Evolutionary conservation across 495 filamentous ascomycete genomes (phyloP), one percentile per base, ranked within the genome.

Genomic region (Astrothelium macrocarpum): DNA sequence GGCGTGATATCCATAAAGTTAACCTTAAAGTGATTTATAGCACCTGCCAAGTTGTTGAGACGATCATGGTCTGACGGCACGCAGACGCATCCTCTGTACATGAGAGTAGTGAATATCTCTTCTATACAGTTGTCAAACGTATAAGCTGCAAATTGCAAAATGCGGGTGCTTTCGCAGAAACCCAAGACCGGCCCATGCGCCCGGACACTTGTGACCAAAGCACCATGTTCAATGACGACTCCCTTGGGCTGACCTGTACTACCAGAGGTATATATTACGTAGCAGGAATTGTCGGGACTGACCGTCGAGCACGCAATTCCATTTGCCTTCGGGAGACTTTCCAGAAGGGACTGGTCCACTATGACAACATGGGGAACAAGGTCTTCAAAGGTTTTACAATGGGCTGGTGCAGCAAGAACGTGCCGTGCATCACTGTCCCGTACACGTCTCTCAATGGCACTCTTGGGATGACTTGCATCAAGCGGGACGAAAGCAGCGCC

Each of bases 91-190:
- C 94, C 89, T 5, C 90, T 89, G 14, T 90, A 86, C 56, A 83
- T 89, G 90, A 90, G 94, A 59, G 82, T 90, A 88, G 88, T 93
- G 73, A 88, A 95, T 66, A 92, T 89, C 71, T 95, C 90, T 18
- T 93, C 77, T 5, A 94, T 87, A 28, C 87, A 90, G 25, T 94
- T 90, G 67, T 95, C 90, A 64, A 95, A 95, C 71, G 92, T 89
- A 61, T 91, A 88, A 0, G 89, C 90, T 4, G 90, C 90, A 69
- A 95, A 95, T 71, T 95, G 90, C 18, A 95, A 77, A 83, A 87
- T 93, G 53, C 85, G 80, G 0, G 90, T 93, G 18, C 82, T 71
- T 3, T 73, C 65, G 64, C 85, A 79, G 72, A 92, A 91, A 2
- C 88, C 83, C 4, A 86, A 76, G 60, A 63, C 64, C 2, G 62